phyloP scores from a whole-genome alignment of 495 filamentous ascomycete species.

The Poronia punctata region DNA sequence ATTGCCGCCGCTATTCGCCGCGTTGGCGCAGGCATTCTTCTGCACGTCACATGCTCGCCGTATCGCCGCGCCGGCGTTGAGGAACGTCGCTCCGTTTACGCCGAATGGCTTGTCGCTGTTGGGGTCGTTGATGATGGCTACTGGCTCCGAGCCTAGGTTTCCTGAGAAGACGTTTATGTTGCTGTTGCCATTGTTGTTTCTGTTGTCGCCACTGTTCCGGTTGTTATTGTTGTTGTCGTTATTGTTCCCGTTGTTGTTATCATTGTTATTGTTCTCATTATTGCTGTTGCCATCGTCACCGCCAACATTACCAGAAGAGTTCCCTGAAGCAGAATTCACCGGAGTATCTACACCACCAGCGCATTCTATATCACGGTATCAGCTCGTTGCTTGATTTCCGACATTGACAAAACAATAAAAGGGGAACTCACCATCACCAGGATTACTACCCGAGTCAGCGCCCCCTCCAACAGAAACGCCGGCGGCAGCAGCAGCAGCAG shows the following conservation, averaged over 20 bases:
- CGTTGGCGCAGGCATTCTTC: slow-evolving; percentile 51
- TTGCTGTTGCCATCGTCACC: slow-evolving; percentile 17
- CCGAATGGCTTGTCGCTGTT: slow-evolving; percentile 44
- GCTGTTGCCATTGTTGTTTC: slow-evolving; percentile 13
- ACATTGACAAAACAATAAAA: too few relatives aligned
- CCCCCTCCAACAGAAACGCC: slow-evolving; percentile 6
- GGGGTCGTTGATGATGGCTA: slow-evolving; percentile 40
- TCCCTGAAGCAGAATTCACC: too few relatives aligned
- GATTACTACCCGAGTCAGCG: slow-evolving; percentile 9
- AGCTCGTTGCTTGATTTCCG: too few relatives aligned
- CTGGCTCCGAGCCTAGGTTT: slow-evolving; percentile 44
- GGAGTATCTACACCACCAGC: too few relatives aligned
- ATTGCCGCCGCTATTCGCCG: slow-evolving; percentile 42
- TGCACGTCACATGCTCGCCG: slow-evolving; percentile 49
- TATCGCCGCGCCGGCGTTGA: slow-evolving; percentile 42
- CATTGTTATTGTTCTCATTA: neutral
- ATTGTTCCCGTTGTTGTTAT: neutral
- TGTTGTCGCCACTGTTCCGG: slow-evolving; percentile 1
- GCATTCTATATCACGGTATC: too few relatives aligned
- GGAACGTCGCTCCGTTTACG: slow-evolving; percentile 49
- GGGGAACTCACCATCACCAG: slow-evolving; percentile 11
- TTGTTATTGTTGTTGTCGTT: neutral
- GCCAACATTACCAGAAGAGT: slow-evolving; percentile 28
- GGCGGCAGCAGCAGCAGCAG: slow-evolving; percentile 1
- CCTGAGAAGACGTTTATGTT: slow-evolving; percentile 54